Conservation (phyloP, 2,329 filamentous ascomycete genomes). For the Cryphonectria naterciae region DNA sequence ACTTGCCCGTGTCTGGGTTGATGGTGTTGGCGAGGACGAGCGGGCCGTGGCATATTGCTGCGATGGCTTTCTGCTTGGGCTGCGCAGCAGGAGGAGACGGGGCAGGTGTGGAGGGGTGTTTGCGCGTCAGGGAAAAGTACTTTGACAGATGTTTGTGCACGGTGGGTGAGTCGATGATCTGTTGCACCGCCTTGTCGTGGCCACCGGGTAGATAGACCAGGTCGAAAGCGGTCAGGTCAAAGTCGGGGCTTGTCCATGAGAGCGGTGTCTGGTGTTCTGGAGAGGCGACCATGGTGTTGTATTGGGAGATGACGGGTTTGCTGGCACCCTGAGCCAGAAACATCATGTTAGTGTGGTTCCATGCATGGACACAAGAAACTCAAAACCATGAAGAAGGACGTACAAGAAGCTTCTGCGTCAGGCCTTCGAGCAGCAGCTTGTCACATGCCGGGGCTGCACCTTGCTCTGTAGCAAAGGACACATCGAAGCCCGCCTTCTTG, state of each 20-base stretch:
- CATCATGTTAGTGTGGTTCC: not conserved
- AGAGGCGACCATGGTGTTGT: slow-evolving; percentile 49
- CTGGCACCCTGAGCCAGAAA: slow-evolving; percentile 46
- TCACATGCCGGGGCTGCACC: slow-evolving; percentile 54
- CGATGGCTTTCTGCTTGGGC: slow-evolving; percentile 48
- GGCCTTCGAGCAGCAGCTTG: slow-evolving; percentile 51
- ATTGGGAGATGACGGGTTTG: slow-evolving; percentile 44
- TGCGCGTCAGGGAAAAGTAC: slow-evolving; percentile 53
- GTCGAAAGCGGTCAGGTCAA: slow-evolving; percentile 50
- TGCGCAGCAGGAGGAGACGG: not conserved
- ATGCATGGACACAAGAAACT: not conserved
- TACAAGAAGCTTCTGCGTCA: slow-evolving; percentile 55
- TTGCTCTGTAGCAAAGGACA: slow-evolving; percentile 55
- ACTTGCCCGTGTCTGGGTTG: slow-evolving; percentile 44
- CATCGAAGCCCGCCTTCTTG: slow-evolving; percentile 50
- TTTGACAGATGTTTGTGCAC: slow-evolving; percentile 49
- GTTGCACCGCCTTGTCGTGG: slow-evolving; percentile 55
- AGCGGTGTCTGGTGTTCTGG: slow-evolving; percentile 47
- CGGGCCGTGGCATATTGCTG: slow-evolving; percentile 58
- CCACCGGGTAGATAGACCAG: slow-evolving; percentile 57
- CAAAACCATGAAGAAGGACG: slow-evolving; percentile 24
- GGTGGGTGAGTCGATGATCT: slow-evolving; percentile 52
- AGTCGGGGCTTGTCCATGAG: slow-evolving; percentile 49
- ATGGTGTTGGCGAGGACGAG: slow-evolving; percentile 52
- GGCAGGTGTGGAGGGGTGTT: slow-evolving; percentile 27